Base-by-base conservation (phyloP, 257 asterid species). In the Plantago major region DNA sequence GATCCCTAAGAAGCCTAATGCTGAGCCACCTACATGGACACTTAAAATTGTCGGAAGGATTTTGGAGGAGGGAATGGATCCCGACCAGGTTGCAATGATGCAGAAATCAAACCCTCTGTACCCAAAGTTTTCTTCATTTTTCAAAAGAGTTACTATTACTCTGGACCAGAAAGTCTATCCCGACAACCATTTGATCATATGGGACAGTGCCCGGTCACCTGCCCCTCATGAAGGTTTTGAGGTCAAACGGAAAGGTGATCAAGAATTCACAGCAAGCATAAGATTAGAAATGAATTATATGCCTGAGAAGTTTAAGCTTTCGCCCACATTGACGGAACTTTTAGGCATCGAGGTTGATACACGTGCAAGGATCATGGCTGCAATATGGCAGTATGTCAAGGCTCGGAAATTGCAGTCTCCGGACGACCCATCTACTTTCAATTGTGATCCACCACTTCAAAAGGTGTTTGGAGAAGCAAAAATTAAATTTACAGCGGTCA, bases 161-260 rank as follows among this genome's bases (percentile, higher is more conserved):
- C 82, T 93, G 65, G 97, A 93, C 74, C 96, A 85, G 85, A 93
- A 81, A 45, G 69, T 87, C 50, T 93, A 83, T 78, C 97, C 96
- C 37, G 95, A 87, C 57, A 87, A 87, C 87, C 95, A 89, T 81
- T 66, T 85, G 67, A 93, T 93, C 28, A 73, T 83, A 30, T 93
- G 99, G 99, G 97, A 93, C 56, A 76, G 87, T 73, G 80, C 91
- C 37, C 83, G 96, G 62, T 72, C 94, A 11, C 93, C 97, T 58
- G 90, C 87, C 50, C 86, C 92, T n/a, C 97, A 93, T 6, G 97
- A 89, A 66, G 99, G 99, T n/a, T 93, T 93, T 16, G 97, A 93
- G 82, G 92, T 89, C 54, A 93, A 87, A 74, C 74, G 99, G 77
- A 90, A 79, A 68, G 99, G 99, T 58, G 95, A 93, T 57, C 95